phyloP scores from a whole-genome alignment of 192 early-diverging fungal species.

The Rhizophagus clarus region DNA sequence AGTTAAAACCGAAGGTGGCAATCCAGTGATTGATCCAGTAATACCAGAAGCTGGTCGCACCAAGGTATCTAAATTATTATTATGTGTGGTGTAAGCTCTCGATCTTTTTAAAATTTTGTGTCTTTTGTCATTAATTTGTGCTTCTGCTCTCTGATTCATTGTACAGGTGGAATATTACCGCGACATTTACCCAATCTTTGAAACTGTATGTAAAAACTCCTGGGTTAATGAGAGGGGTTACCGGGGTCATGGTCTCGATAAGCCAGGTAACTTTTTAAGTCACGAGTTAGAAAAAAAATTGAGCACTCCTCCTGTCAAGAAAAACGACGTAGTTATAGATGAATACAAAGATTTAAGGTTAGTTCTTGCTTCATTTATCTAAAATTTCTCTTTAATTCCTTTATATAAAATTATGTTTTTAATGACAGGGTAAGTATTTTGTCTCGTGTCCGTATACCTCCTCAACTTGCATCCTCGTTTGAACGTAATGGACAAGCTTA shows the following conservation, averaged over 20 bases:
- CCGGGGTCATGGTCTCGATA: slow-evolving; percentile 12
- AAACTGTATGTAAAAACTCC: slow-evolving; percentile 20
- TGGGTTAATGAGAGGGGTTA: slow-evolving; percentile 28
- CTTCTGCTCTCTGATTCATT: no score
- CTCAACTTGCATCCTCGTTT: background rate
- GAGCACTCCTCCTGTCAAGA: background rate
- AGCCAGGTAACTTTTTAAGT: slow-evolving; percentile 25
- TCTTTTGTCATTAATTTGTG: no score
- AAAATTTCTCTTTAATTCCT: background rate
- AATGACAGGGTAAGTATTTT: slow-evolving; percentile 7
- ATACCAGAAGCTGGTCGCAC: no score
- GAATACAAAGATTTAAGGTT: background rate
- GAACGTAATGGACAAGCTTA: slow-evolving; percentile 20
- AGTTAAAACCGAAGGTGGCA: background rate
- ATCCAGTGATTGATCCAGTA: no score
- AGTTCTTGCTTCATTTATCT: background rate
- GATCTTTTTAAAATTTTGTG: no score
- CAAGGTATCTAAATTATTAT: no score
- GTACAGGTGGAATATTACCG: slow-evolving; percentile 17
- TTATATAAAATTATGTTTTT: no score
- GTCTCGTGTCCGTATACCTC: slow-evolving; percentile 12
- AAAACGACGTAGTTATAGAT: no score
- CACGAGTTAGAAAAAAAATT: slow-evolving; percentile 5
- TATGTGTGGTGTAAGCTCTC: no score
- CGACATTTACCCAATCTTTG: slow-evolving; percentile 28